Base-by-base conservation (phyloP, 768 basidiomycete genomes). In the Tephrocybe rancida region DNA sequence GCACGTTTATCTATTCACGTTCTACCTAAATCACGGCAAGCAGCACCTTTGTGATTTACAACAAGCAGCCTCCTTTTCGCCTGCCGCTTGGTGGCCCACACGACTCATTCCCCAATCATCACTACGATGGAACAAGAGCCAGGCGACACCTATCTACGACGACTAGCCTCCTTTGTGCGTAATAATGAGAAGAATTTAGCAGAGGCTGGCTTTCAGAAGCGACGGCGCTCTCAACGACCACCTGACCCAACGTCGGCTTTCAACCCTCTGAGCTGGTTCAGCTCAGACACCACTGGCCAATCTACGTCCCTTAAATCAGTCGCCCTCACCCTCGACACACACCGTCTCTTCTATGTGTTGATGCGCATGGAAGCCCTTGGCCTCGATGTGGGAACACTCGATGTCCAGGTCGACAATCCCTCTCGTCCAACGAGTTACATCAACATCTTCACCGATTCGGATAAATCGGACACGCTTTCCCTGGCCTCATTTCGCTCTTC, bases 281-380 rank as follows among this genome's bases (percentile, higher is more conserved):
- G 71, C 47, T 61, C 66, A 44, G 62, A 74, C 47, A 55, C 70
- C 19, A 52, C 67, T 21, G 57, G 68, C 7, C 61, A 67, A 19
- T 52, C 71, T 10, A 54, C 74, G 3, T 69, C 73, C n/a, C 58
- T 70, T 10, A 84, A 82, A 67, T 85, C 91, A 8, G 71, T 90
- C 39, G 69, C 85, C 21, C 83, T 95, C 54, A 66, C 81, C 4
- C 77, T 91, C 59, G 90, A 93, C 69, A 83, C 81, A 24, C 90
- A 92, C 64, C 92, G 87, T 58, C 83, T 96, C 6, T 92, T 90
- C 79, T 96, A 95, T 72, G 71, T 92, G 55, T 80, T 96, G 54
- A 87, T 95, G 70, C 87, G 92, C 39, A 78, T 95, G 57, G 92
- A 96, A 69, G 91, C 85, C 5, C 69, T 90, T 26, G 88, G 85